A percentile compares a stretch with the other conserved stretches of the same genome.
phyloP scores from a whole-genome alignment of 1,284 basidiomycete genomes.

The Pseudozyma sp. region DNA sequence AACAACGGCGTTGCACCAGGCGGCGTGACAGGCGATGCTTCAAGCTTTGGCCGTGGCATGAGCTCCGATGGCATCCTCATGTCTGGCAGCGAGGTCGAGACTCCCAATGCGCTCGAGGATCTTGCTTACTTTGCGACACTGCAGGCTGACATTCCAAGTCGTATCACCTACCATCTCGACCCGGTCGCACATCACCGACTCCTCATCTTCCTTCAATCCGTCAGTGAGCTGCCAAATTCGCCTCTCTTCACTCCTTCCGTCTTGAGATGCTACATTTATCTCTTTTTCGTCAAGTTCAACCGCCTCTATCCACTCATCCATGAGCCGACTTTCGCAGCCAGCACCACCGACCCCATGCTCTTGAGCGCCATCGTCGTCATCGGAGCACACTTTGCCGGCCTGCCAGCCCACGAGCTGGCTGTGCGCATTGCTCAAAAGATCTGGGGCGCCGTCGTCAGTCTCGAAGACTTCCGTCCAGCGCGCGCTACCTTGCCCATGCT shows the following conservation, averaged over 20 bases:
- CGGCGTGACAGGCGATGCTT: conserved; percentile 16
- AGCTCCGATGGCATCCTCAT: conserved; percentile 36
- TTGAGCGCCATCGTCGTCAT: conserved; percentile 56
- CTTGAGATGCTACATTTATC: conserved; percentile 53
- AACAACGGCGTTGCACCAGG: conserved; percentile 23
- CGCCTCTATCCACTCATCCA: conserved; percentile 55
- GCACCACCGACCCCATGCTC: conserved; percentile 53
- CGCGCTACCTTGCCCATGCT: conserved; percentile 55
- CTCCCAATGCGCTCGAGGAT: conserved; percentile 53
- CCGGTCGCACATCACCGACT: conserved; percentile 46
- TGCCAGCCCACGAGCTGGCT: conserved; percentile 53
- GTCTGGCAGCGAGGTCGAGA: conserved; percentile 48
- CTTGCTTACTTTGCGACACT: conserved; percentile 57
- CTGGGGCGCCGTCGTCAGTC: conserved; percentile 56
- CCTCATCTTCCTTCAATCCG: conserved; percentile 53
- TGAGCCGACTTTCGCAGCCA: conserved; percentile 54
- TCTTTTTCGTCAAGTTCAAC: conserved; percentile 60
- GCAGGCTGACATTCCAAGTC: conserved; percentile 52
- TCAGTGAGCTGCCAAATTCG: conserved; percentile 55
- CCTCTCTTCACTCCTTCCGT: conserved; percentile 54
- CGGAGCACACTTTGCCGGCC: conserved; percentile 55
- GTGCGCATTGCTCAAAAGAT: conserved; percentile 55
- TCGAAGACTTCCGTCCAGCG: conserved; percentile 58
- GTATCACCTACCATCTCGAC: conserved; percentile 49
- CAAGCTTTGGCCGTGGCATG: conserved; percentile 43